Conservation (phyloP, 2,329 filamentous ascomycete species). For the Talaromyces sp. region DNA sequence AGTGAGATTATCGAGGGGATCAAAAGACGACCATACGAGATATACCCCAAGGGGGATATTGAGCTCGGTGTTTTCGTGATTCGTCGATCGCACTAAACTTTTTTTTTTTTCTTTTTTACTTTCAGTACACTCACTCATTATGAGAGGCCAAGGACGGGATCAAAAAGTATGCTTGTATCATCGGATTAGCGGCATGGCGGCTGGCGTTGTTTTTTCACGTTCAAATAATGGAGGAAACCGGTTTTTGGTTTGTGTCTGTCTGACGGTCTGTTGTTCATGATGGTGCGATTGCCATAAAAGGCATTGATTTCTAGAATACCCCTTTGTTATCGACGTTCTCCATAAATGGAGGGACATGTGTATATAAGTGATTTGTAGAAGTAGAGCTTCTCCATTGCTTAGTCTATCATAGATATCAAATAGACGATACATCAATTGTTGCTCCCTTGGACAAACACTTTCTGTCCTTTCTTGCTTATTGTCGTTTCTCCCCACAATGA, state of each 20-base stretch:
- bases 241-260: constrained; percentile 21
- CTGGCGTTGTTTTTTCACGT: constrained; percentile 19
- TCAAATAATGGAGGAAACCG: constrained; percentile 18
- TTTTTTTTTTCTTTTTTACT: not conserved
- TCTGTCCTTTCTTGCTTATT: not conserved
- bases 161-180: not conserved
- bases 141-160: not conserved
- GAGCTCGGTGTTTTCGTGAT: constrained; percentile 51
- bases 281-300: constrained; percentile 19
- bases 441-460: not conserved
- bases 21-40: constrained; percentile 46
- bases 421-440: not conserved
- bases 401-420: not conserved
- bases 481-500: not conserved
- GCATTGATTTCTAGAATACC: constrained; percentile 19
- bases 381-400: not conserved
- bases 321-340: constrained; percentile 12
- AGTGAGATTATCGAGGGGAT: constrained; percentile 58
- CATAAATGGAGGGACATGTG: constrained; percentile 2
- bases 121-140: too few species aligned
- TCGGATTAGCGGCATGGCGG: constrained; percentile 14
- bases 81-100: constrained; percentile 37
- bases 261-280: constrained; percentile 8
- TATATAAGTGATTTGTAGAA: not conserved
- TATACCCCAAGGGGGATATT: constrained; percentile 42